Percentiles rank a stretch among this genome's conserved stretches.
These are phyloP conservation scores for Lipomyces yamadae DNA, from an alignment of 805 yeast species.

Conservation along the genomic window DNA sequence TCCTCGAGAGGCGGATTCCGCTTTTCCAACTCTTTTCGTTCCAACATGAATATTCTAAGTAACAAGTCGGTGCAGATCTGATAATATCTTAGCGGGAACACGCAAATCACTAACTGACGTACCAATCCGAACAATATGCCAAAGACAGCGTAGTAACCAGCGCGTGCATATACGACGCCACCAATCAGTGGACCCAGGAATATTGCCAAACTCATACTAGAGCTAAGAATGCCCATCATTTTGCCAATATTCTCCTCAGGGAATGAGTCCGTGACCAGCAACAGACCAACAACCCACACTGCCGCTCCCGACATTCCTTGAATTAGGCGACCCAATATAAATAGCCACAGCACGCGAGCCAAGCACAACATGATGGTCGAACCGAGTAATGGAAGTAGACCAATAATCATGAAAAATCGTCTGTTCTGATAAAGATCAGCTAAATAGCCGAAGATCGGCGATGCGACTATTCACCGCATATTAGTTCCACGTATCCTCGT, in stretches of 20 bases:
- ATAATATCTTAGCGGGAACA: not conserved
- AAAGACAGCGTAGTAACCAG: slow-evolving; percentile 46
- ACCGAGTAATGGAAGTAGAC: slow-evolving; percentile 42
- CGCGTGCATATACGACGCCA: slow-evolving; percentile 44
- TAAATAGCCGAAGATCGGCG: slow-evolving; percentile 43
- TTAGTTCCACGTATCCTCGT: not conserved
- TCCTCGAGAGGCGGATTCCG: slow-evolving; percentile 43
- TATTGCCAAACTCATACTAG: slow-evolving; percentile 43
- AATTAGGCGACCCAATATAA: slow-evolving; percentile 43
- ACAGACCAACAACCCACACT: slow-evolving; percentile 48
- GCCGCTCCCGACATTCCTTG: slow-evolving; percentile 46
- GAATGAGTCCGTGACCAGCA: slow-evolving; percentile 43
- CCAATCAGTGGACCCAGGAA: slow-evolving; percentile 47
- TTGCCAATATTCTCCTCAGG: slow-evolving; percentile 42
- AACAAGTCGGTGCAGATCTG: slow-evolving; percentile 40
- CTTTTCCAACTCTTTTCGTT: slow-evolving; percentile 35
- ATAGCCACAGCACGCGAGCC: slow-evolving; percentile 40
- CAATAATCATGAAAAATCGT: slow-evolving; percentile 42
- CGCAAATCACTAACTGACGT: not conserved
- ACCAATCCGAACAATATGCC: slow-evolving; percentile 43
- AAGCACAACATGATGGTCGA: slow-evolving; percentile 44
- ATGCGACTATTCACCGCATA: slow-evolving; percentile 23
- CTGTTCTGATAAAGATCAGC: slow-evolving; percentile 41
- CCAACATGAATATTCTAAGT: slow-evolving; percentile 45
- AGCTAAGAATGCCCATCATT: slow-evolving; percentile 43